These are phyloP conservation scores for Seminavis robusta DNA, from an alignment of 108 stramenopile genomes.

Conservation along the genomic window DNA sequence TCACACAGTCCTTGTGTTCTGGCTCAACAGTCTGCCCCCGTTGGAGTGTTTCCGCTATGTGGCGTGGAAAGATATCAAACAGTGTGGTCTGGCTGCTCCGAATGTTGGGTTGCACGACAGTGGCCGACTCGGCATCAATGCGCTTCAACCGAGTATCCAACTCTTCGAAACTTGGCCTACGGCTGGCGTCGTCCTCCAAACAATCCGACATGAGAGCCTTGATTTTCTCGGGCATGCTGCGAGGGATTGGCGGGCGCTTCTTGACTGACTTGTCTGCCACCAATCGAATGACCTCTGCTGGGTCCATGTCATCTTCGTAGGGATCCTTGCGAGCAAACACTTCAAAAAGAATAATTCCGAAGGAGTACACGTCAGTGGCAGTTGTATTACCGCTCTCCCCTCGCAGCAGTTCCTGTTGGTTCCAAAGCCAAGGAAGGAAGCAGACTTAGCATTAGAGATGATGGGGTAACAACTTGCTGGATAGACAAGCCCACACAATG, in stretches of 20 bases:
- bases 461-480: too few relatives aligned
- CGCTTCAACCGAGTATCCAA: conserved; percentile 22
- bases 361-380: conserved; percentile 56
- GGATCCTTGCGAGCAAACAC: conserved; percentile 48
- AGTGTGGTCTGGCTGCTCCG: too few relatives aligned
- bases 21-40: conserved; percentile 33
- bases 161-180: conserved; percentile 21
- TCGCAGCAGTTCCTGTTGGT: conserved; percentile 64
- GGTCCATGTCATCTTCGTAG: conserved; percentile 37
- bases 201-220: conserved; percentile 18
- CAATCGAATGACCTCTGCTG: conserved; percentile 13
- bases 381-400: conserved; percentile 43
- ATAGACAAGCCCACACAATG: too few relatives aligned
- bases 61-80: conserved; percentile 41
- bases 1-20: conserved; percentile 52
- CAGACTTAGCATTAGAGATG: not conserved
- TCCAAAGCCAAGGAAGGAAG: too few relatives aligned
- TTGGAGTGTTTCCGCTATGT: conserved; percentile 48
- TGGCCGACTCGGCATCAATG: not conserved
- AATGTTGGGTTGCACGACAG: too few relatives aligned
- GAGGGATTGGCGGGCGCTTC: conserved; percentile 26
- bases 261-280: conserved; percentile 14
- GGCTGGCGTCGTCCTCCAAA: conserved; percentile 10
- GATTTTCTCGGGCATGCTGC: conserved; percentile 9
- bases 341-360: conserved; percentile 57